Evolutionary conservation across 2,329 filamentous ascomycete species (phyloP).

Genomic region (Pseudogymnoascus sp.): DNA sequence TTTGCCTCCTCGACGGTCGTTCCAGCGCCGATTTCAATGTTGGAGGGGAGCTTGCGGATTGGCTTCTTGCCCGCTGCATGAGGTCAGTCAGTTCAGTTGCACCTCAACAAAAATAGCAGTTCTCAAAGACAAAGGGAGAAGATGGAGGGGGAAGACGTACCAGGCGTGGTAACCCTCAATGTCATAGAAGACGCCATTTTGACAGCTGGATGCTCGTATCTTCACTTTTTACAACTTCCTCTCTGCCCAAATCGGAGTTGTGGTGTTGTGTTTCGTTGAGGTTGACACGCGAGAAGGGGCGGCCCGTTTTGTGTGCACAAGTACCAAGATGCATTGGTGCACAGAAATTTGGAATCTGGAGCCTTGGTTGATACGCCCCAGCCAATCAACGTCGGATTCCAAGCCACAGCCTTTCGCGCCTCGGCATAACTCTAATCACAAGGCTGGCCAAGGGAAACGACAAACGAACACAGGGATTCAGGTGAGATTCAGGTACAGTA

Average conservation of each 20-base stretch:
- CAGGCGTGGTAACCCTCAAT: slow-evolving; percentile 4
- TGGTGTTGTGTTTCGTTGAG: not conserved
- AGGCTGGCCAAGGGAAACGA: not conserved
- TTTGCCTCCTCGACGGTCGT: slow-evolving; percentile 55
- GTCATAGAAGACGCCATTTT: slow-evolving; percentile 6
- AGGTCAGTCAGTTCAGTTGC: not conserved
- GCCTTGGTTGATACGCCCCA: not conserved
- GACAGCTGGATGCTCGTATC: not conserved
- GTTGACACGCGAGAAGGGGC: not conserved
- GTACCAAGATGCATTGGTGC: not conserved
- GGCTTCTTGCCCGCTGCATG: slow-evolving; percentile 24
- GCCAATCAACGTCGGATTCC: not conserved
- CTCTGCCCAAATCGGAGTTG: not conserved
- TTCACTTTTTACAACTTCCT: not conserved
- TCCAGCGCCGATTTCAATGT: slow-evolving; percentile 35
- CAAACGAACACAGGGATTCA: not conserved
- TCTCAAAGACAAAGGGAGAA: not conserved
- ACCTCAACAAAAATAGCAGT: not conserved
- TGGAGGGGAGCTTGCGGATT: slow-evolving; percentile 43
- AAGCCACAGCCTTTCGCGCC: not conserved
- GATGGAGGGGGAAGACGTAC: not conserved
- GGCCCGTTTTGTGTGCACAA: not conserved
- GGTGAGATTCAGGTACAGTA: not conserved
- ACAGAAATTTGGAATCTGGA: slow-evolving; percentile 1
- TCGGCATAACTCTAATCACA: slow-evolving; percentile 5